Evolutionary conservation across 2,329 filamentous ascomycete genomes (phyloP).

Genomic region (Exophiala oligosperma): DNA sequence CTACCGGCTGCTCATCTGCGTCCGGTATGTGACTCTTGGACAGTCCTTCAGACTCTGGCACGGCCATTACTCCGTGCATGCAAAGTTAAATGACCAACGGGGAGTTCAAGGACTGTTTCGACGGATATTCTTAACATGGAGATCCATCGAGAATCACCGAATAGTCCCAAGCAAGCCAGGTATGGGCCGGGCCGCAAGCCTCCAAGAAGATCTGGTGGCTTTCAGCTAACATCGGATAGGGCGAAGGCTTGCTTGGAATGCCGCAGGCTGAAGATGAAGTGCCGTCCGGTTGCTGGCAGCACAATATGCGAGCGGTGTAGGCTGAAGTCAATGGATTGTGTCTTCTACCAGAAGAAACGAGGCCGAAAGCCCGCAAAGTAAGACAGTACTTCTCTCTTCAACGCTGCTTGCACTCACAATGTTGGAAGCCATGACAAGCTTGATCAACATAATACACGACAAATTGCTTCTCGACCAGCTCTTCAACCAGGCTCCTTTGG

Average conservation of each 20-base stretch:
- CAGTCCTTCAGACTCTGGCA: not conserved
- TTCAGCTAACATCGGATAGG: not conserved
- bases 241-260: slow-evolving; percentile 40
- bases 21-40: not conserved
- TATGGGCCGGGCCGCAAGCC: not conserved
- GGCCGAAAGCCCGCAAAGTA: slow-evolving; percentile 42
- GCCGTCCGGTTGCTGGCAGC: slow-evolving; percentile 28
- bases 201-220: not conserved
- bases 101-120: not conserved
- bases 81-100: not conserved
- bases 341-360: slow-evolving; percentile 42
- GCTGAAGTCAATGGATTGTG: slow-evolving; percentile 40
- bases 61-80: not conserved
- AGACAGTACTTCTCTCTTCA: not conserved
- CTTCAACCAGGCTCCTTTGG: not conserved
- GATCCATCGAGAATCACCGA: not conserved
- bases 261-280: slow-evolving; percentile 44
- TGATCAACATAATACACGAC: not conserved
- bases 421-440: not conserved
- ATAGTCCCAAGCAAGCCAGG: not conserved
- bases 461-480: not conserved
- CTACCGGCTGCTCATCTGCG: no score
- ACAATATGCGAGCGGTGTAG: slow-evolving; percentile 39
- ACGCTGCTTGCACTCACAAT: not conserved
- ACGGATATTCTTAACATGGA: no score